Evolutionary conservation across 495 filamentous ascomycete genomes (phyloP).

Genomic region (Neurospora tetrasperma): DNA sequence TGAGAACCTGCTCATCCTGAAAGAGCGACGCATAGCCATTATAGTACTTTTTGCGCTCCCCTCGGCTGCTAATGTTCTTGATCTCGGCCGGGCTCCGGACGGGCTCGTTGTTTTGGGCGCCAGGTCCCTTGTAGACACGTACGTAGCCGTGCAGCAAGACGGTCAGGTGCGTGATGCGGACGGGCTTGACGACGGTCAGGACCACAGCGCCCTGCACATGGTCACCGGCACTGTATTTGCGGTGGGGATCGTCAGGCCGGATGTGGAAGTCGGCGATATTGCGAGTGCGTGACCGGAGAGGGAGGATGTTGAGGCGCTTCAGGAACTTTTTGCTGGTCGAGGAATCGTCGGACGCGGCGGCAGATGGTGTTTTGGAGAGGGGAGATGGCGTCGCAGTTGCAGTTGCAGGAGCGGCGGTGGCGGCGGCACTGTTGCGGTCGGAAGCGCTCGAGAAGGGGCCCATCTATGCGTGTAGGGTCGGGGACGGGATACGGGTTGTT

Average conservation of each 20-base stretch:
- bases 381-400: slow-evolving; percentile 1
- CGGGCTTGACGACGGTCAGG: slow-evolving; percentile 67
- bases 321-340: slow-evolving; percentile 31
- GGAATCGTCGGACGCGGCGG: slow-evolving; percentile 20
- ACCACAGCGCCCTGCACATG: slow-evolving; percentile 63
- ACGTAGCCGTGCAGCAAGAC: slow-evolving; percentile 81
- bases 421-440: slow-evolving; percentile 22
- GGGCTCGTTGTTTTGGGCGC: slow-evolving; percentile 49
- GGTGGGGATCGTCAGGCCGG: slow-evolving; percentile 75
- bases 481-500: slow-evolving; percentile 4
- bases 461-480: slow-evolving; percentile 21
- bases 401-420: slow-evolving; percentile 10
- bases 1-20: slow-evolving; percentile 81
- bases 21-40: slow-evolving; percentile 82
- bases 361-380: slow-evolving; percentile 13
- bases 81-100: slow-evolving; percentile 33
- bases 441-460: slow-evolving; percentile 23
- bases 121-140: slow-evolving; percentile 72
- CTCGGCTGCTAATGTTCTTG: slow-evolving; percentile 32
- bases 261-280: slow-evolving; percentile 75
- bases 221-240: slow-evolving; percentile 62
- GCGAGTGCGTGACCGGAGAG: slow-evolving; percentile 50
- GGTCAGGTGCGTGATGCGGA: slow-evolving; percentile 84
- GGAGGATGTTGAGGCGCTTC: slow-evolving; percentile 41
- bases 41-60: slow-evolving; percentile 59